Conservation (phyloP, 1,284 basidiomycete species). For the Cryptococcus sp. region DNA sequence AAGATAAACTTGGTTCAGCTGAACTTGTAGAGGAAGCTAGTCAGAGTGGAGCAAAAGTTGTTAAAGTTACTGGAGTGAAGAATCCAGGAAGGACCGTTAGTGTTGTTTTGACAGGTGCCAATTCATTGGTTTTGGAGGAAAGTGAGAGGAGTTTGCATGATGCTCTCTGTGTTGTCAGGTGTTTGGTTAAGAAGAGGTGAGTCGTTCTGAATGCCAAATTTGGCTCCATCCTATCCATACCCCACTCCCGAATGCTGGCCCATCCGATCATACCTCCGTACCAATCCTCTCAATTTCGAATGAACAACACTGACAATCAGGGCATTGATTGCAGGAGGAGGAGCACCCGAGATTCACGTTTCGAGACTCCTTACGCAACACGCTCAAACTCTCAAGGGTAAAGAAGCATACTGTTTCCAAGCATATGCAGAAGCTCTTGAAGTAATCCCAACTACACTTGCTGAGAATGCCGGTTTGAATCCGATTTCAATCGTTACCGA, state of each 20-base stretch:
- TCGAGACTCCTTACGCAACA: constrained; percentile 90
- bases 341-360: constrained; percentile 96
- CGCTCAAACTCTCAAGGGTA: constrained; percentile 90
- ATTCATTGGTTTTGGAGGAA: constrained; percentile 92
- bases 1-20: constrained; percentile 95
- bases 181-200: constrained; percentile 95
- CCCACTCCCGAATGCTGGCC: not conserved
- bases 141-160: constrained; percentile 96
- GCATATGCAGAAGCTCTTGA: constrained; percentile 97
- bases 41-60: constrained; percentile 82
- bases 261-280: no score
- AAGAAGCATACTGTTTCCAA: constrained; percentile 99
- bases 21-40: constrained; percentile 91
- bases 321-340: constrained; percentile 93
- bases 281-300: no score
- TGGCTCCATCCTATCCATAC: not conserved
- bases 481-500: constrained; percentile 98
- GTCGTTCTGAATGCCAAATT: constrained; percentile 22
- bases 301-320: constrained; percentile 49
- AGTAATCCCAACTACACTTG: constrained; percentile 95
- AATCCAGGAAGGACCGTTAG: constrained; percentile 93
- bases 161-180: constrained; percentile 95
- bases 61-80: constrained; percentile 91
- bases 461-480: constrained; percentile 97
- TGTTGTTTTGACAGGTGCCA: constrained; percentile 91